Evolutionary conservation across 2,329 filamentous ascomycete genomes (phyloP), one percentile per base, ranked within the genome.

Genomic region (Talaromyces marneffei): DNA sequence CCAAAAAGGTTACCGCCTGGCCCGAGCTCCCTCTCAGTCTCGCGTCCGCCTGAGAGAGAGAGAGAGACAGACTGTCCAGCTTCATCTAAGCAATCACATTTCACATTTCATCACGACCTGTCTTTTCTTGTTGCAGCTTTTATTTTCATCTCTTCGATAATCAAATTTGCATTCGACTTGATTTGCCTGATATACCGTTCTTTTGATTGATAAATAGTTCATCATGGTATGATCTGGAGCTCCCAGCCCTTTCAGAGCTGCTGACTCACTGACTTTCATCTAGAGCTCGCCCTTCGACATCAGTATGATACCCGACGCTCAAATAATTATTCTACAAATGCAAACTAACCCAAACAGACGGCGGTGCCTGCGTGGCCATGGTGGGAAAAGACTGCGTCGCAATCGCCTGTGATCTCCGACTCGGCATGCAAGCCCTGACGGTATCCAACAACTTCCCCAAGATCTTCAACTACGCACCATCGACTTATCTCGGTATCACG

Each of bases 371-470:
- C 80, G 92, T 97, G 68, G 93, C 93, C 79, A 97, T 97, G 94
- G 92, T 96, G 67, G 94, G 94, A 83, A 97, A 99, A 81, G 92
- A 97, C 87, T 99, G 94, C 79, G 94, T 99, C 64, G 94, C 94
- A 79, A 97, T 99, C 75, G 94, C 94, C 77, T 99, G 94, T 83
- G 94, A 99, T 80, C 91, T 99, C 68, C 93, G 94, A 66, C 91
- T 99, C 68, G 94, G 94, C 72, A 88, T 97, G 74, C 94, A 99
- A 82, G 85, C 94, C 74, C 85, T 99, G 74, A 99, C 94, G 65
- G 90, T 99, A 63, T 97, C 92, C 77, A 99, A 99, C 87, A 77
- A 97, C 88, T 97, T 97, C 84, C 94, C 94, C 82, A 99, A 99
- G 84, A 91, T 99, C 83, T 97, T 97, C 87, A 87, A 89, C 78